Conservation (phyloP, 495 filamentous ascomycete species). For the Penicillium tannophilum region DNA sequence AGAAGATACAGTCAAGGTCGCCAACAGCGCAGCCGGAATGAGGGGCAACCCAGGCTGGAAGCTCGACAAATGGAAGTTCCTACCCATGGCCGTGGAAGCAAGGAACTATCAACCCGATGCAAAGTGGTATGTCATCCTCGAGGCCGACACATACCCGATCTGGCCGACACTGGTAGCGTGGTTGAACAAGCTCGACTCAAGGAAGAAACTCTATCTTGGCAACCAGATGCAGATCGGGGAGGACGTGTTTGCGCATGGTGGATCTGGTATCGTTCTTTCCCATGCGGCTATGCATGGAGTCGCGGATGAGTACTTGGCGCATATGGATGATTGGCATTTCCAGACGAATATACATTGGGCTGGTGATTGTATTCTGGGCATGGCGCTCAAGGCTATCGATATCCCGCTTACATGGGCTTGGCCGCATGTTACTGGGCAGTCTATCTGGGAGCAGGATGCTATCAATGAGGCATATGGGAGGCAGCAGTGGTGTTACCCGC, state of each 20-base stretch:
- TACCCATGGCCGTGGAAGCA: conserved; percentile 63
- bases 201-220: conserved; percentile 56
- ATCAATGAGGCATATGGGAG: conserved; percentile 35
- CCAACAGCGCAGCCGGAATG: conserved; percentile 38
- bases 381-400: conserved; percentile 39
- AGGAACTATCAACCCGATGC: conserved; percentile 50
- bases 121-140: conserved; percentile 70
- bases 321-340: conserved; percentile 31
- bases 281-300: conserved; percentile 35
- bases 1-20: conserved; percentile 33
- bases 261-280: conserved; percentile 62
- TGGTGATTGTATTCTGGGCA: conserved; percentile 49
- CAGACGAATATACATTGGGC: conserved; percentile 39
- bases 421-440: conserved; percentile 37
- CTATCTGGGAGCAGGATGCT: conserved; percentile 43
- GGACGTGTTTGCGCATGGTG: conserved; percentile 64
- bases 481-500: conserved; percentile 52
- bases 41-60: conserved; percentile 57
- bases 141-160: conserved; percentile 67
- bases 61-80: conserved; percentile 72
- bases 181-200: conserved; percentile 51
- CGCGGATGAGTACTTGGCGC: conserved; percentile 17
- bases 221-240: conserved; percentile 49
- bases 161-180: conserved; percentile 65
- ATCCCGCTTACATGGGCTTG: conserved; percentile 37